Conservation (phyloP, 2,329 filamentous ascomycete genomes). For the Alternaria alternata region DNA sequence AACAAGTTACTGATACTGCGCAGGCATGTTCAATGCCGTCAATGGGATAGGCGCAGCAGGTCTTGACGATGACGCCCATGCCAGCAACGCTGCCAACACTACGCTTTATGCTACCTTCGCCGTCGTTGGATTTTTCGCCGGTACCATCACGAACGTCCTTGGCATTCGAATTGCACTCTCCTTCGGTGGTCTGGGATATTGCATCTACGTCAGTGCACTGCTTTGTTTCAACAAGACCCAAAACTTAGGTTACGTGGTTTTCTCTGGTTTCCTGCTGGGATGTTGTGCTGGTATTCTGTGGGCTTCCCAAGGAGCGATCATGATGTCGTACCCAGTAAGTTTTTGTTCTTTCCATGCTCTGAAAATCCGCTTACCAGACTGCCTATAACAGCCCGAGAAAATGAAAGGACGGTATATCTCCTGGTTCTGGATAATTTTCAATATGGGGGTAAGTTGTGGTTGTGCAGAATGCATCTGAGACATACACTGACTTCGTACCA, state of each 20-base stretch:
- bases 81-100: constrained; percentile 68
- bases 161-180: constrained; percentile 71
- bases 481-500: too few species aligned
- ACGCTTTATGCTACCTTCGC: constrained; percentile 75
- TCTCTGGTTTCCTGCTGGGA: constrained; percentile 76
- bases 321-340: constrained; percentile 77
- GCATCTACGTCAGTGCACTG: constrained; percentile 73
- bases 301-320: constrained; percentile 81
- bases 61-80: constrained; percentile 54
- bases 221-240: constrained; percentile 71
- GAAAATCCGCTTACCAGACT: constrained; percentile 61
- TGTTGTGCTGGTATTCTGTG: constrained; percentile 79
- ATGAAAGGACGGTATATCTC: constrained; percentile 86
- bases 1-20: constrained; percentile 7
- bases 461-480: too few species aligned
- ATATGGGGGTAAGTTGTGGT: constrained; percentile 64
- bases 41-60: constrained; percentile 56
- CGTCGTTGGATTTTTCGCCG: constrained; percentile 67
- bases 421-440: constrained; percentile 93
- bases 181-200: constrained; percentile 77
- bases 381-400: constrained; percentile 80
- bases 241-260: constrained; percentile 74
- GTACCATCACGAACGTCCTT: constrained; percentile 75
- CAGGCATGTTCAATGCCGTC: constrained; percentile 59
- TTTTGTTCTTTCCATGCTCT: neutral